A percentile compares a stretch with the other conserved stretches of the same genome.
phyloP scores from a whole-genome alignment of 225 moss, liverwort and hornwort species.

The Pseudoscleropodium purum region DNA sequence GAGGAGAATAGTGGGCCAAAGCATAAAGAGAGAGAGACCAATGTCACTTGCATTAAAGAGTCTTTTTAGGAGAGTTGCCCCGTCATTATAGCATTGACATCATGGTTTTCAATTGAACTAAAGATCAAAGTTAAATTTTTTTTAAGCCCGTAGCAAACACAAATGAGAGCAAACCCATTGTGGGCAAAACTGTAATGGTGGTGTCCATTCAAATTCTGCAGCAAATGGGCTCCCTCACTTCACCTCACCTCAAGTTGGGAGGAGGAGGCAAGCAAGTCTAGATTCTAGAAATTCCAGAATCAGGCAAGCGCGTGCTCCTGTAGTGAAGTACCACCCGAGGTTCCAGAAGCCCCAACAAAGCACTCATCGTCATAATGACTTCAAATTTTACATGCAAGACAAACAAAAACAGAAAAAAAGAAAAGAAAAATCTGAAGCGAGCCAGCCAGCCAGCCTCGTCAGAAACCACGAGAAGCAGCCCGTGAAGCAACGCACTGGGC shows the following conservation, averaged over 20 bases:
- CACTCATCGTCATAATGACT: not conserved
- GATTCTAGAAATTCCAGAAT: not conserved
- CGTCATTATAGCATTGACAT: rapidly evolving
- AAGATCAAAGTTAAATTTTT: rapidly evolving
- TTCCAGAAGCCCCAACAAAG: not conserved
- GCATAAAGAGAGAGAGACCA: no score
- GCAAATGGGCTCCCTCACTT: not conserved
- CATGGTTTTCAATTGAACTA: rapidly evolving
- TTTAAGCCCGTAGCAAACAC: not conserved
- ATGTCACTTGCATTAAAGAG: no score
- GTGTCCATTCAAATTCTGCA: not conserved
- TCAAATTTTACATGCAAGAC: not conserved
- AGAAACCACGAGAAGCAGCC: not conserved
- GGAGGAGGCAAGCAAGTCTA: not conserved
- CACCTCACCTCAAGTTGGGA: not conserved
- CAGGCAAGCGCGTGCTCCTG: not conserved
- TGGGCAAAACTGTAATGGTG: not conserved
- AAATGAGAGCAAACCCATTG: not conserved
- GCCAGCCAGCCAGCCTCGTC: not conserved
- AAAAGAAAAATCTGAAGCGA: no score
- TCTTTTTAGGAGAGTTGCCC: not conserved
- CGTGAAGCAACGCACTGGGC: not conserved
- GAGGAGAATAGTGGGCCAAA: no score
- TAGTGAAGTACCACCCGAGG: not conserved
- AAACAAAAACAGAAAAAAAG: no score